phyloP scores from a whole-genome alignment of 768 basidiomycete species.

The Daedaleopsis nitida region DNA sequence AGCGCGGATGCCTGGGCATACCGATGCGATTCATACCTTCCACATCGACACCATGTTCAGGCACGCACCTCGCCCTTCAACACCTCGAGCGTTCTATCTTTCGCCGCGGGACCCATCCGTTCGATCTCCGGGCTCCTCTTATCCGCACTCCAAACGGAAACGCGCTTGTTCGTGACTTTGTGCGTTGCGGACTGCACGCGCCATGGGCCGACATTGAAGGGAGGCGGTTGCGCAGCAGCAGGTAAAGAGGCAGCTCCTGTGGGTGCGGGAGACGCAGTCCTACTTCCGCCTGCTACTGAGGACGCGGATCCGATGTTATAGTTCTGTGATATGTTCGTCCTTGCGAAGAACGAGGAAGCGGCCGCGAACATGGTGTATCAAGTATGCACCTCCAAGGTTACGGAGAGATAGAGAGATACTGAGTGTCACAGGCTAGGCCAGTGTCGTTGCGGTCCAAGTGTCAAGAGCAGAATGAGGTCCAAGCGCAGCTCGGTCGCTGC shows the following conservation, averaged over 20 bases:
- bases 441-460: too few relatives aligned
- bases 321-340: conserved; percentile 79
- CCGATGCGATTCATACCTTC: background rate
- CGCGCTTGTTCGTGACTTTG: conserved; percentile 87
- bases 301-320: conserved; percentile 59
- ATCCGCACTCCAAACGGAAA: conserved; percentile 92
- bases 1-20: conserved; percentile 75
- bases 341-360: conserved; percentile 79
- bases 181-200: conserved; percentile 83
- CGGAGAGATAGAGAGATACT: background rate
- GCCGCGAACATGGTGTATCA: conserved; percentile 65
- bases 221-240: conserved; percentile 42
- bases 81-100: conserved; percentile 78
- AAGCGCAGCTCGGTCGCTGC: background rate
- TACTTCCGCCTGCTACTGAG: conserved; percentile 30
- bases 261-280: conserved; percentile 38
- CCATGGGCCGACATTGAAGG: conserved; percentile 85
- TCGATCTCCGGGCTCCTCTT: conserved; percentile 79
- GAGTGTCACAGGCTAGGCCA: too few relatives aligned
- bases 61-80: conserved; percentile 84
- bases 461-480: background rate
- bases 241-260: conserved; percentile 40
- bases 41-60: background rate
- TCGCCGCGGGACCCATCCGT: conserved; percentile 59
- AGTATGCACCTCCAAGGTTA: background rate